Percentiles rank a stretch among this genome's conserved stretches.
phyloP scores from a whole-genome alignment of 345 rosid species.

The Arabis alpina region DNA sequence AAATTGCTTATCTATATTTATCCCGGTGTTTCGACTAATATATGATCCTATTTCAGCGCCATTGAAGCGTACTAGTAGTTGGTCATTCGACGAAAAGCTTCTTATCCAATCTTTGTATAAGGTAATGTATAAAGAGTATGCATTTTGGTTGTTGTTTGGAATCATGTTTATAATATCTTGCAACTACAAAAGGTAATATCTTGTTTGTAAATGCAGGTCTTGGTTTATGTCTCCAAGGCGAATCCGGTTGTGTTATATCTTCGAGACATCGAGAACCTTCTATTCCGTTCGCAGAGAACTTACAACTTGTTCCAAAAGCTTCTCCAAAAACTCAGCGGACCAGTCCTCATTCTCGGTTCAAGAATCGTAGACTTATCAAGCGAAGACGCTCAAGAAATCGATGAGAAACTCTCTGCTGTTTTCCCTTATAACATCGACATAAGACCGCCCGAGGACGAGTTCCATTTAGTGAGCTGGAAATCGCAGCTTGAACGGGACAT shows the following conservation, averaged over 20 bases:
- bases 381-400: constrained; percentile 55
- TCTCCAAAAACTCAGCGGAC: constrained; percentile 74
- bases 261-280: constrained; percentile 72
- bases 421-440: constrained; percentile 92
- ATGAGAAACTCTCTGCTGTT: constrained; percentile 64
- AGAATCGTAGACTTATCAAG: constrained; percentile 56
- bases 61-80: constrained; percentile 61
- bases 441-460: constrained; percentile 87
- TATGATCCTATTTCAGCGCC: constrained; percentile 48
- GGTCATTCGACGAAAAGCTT: constrained; percentile 90
- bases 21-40: neutral
- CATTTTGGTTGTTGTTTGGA: neutral
- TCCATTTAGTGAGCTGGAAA: constrained; percentile 85
- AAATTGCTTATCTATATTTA: neutral
- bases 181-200: neutral
- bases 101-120: constrained; percentile 80
- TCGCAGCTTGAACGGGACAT: constrained; percentile 90
- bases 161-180: neutral
- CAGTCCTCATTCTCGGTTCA: constrained; percentile 86
- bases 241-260: constrained; percentile 77
- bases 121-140: constrained; percentile 46
- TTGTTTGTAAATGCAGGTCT: constrained; percentile 53
- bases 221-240: constrained; percentile 75
- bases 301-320: constrained; percentile 78
- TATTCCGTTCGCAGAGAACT: constrained; percentile 68